Evolutionary conservation across 768 basidiomycete species (phyloP), one percentile per base, ranked within the genome.

Genomic region (Neoboletus magnificus): DNA sequence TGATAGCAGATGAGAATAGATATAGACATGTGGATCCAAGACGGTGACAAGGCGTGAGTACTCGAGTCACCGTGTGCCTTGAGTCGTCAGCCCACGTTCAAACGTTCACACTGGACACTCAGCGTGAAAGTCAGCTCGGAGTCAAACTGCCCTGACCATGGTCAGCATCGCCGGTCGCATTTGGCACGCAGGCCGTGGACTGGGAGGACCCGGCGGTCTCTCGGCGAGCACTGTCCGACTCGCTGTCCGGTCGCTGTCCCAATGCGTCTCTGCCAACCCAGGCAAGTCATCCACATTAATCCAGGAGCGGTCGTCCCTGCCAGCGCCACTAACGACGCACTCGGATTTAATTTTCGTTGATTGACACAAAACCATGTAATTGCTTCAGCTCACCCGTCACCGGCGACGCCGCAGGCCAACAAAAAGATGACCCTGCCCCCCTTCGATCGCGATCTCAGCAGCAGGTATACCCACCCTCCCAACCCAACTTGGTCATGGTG

Each of bases 401-500:
- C 18, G n/a, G 2, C 18, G 37, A 37, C 4, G 23, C 18, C 32
- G 22, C 45, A 41, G 18, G 35, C n/a, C n/a, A 23, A 44, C 16
- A 29, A 23, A 5, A 44, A 57, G 46, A 66, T 50, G 65, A 48
- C 62, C 4, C 35, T 73, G 15, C 62, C 68, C 2, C 56, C 67
- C 25, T 68, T 67, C 25, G 48, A 66, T 49, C 54, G 33, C 32
- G 43, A 35, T 13, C 29, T 22, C n/a, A 16, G 43, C 18, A 56
- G 55, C 51, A 59, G 59, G 53, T 66, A 59, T 48, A 75, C 74
- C 0, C 58, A 58, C 13, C 33, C 67, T 7, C 73, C 74, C 13
- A 71, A 73, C 53, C 57, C 70, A 9, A 33, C 47, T 0, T 75
- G 73, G 69, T 43, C 63, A 6, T 71, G 58, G 54, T 62, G 67